Base-by-base conservation (phyloP, 441 rosid species). In the Gossypium aridum region DNA sequence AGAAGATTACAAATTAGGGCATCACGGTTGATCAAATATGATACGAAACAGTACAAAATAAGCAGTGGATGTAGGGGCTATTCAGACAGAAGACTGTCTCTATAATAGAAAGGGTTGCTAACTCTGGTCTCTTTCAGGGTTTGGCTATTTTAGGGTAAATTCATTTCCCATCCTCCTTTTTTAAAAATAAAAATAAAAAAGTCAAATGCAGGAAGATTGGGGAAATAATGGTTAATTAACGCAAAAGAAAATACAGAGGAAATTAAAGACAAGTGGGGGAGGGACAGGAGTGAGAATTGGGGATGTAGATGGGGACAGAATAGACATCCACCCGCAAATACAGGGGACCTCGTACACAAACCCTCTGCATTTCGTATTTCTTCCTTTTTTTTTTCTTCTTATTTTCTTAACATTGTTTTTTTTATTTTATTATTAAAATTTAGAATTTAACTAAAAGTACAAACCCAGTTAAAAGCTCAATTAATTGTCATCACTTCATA, bases 311-410 rank as follows among this genome's bases (percentile, higher is more conserved):
- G 87, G 86, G 92, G 87, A 85, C 90, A 88, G 85, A 88, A 85
- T 80, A 82, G 90, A 88, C 91, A 85, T 81, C 87, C 89, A 54
- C 82, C 90, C 90, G 86, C 77, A 76, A 88, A 84, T 82, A 80
- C 86, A 79, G 94, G 89, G 89, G 90, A 34, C 9, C 87, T 34
- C 85, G 85, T 87, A 84, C 87, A 81, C 45, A 0, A 64, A 37
- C 77, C 3, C 66, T 13, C 62, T 64, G 39, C 39, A 34, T 34
- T 53, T 47, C 51, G 9, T 51, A 55, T 25, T 13, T 55, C 2
- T 20, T 28, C 6, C 5, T 3, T 23, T 23, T 25, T 0, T 28
- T 28, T 28, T 0, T 26, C 4, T 4, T 4, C 5, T 28, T 31
- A 4, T 31, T 4, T 22, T 7, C 1, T 19, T 17, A 6, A 6